Conservation (phyloP, 148 eudicot genomes). For the Limonium bicolor region DNA sequence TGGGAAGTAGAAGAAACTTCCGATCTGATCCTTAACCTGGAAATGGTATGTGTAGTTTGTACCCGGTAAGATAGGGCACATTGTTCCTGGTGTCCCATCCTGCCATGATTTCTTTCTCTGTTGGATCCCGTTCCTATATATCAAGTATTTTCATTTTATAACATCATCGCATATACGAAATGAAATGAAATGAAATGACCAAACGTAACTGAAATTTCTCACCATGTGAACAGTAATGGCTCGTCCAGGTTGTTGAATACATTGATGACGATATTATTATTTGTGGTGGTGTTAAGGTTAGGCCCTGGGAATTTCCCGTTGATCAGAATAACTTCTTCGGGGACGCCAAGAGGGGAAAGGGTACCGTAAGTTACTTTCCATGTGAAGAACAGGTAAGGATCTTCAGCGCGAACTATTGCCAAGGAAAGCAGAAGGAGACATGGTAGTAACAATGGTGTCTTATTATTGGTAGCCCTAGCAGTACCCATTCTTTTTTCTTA, state of each 20-base stretch:
- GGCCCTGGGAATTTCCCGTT: conserved; percentile 18
- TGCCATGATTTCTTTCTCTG: conserved; percentile 25
- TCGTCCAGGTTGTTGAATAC: conserved; percentile 15
- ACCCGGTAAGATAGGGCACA: conserved; percentile 18
- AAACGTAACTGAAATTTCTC: not conserved
- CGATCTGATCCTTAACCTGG: conserved; percentile 24
- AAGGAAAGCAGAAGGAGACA: no score
- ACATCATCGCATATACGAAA: no score
- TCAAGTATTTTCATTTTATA: no score
- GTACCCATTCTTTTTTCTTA: no score
- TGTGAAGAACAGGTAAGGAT: conserved; percentile 10
- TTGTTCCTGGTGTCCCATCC: conserved; percentile 17
- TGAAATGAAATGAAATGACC: no score
- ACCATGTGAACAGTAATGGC: conserved; percentile 17
- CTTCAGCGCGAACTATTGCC: conserved; percentile 5
- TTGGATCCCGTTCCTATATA: conserved; percentile 14
- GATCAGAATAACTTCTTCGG: conserved; percentile 16
- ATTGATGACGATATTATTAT: conserved; percentile 11
- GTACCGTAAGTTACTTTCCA: conserved; percentile 18
- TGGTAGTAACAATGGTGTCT: no score
- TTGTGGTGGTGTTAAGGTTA: conserved; percentile 11
- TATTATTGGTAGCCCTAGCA: no score
- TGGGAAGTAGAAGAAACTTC: conserved; percentile 16
- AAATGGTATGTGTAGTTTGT: conserved; percentile 17
- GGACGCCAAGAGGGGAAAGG: conserved; percentile 10